A percentile compares a stretch with the other conserved stretches of the same genome.
Evolutionary conservation across 805 yeast species (phyloP).

Genomic region (Sugiyamaella smithiae): DNA sequence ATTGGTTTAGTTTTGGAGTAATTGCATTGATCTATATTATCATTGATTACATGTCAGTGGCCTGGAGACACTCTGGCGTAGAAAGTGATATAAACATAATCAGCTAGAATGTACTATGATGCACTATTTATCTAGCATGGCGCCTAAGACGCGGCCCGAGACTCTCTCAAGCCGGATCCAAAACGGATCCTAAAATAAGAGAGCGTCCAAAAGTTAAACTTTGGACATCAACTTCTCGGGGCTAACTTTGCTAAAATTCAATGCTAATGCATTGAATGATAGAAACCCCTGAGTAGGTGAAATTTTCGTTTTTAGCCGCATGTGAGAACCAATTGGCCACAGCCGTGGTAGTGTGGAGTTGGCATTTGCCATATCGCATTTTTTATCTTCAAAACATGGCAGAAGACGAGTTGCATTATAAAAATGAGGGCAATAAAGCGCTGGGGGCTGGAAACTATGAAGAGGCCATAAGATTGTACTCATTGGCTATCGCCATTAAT

Average conservation of each 20-base stretch:
- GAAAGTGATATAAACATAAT: too few relatives aligned
- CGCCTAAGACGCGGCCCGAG: conserved; percentile 5
- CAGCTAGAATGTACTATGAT: conserved; percentile 21
- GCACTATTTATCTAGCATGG: conserved; percentile 18
- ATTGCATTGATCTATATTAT: background rate
- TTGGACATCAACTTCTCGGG: background rate
- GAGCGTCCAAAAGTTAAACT: background rate
- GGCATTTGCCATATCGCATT: too few relatives aligned
- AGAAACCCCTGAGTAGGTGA: too few relatives aligned
- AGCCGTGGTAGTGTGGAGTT: too few relatives aligned
- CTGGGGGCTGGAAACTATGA: conserved; percentile 59
- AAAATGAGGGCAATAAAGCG: conserved; percentile 66
- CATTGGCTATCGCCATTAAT: conserved; percentile 66
- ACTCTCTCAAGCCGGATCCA: conserved; percentile 10
- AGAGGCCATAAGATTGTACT: conserved; percentile 64
- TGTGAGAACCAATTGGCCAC: too few relatives aligned
- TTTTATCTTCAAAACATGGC: too few relatives aligned
- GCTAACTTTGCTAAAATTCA: conserved; percentile 1
- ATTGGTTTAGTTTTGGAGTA: too few relatives aligned
- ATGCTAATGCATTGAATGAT: too few relatives aligned
- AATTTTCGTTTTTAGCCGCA: background rate
- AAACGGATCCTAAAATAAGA: conserved; percentile 9
- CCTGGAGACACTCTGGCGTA: conserved; percentile 22
- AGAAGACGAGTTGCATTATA: too few relatives aligned
- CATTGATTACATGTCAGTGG: conserved; percentile 15